Conservation (phyloP, 768 basidiomycete genomes). For the Lactarius akahatsu region DNA sequence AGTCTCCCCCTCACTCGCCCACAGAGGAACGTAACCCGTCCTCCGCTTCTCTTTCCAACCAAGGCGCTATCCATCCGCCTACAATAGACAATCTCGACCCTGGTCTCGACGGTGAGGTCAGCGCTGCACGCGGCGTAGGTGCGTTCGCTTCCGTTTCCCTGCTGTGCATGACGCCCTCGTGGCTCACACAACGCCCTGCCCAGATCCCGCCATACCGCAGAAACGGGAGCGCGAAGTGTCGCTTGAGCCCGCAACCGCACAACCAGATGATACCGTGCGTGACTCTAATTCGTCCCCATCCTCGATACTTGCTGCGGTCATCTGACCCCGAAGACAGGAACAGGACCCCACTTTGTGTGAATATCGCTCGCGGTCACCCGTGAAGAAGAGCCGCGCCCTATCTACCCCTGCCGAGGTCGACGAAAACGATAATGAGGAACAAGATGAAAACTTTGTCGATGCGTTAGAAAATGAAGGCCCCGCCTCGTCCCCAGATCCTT, state of each 20-base stretch:
- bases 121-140: conserved; percentile 26
- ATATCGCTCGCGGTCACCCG: conserved; percentile 59
- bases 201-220: conserved; percentile 50
- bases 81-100: conserved; percentile 9
- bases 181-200: conserved; percentile 7
- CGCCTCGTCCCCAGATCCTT: conserved; percentile 40
- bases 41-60: neutral
- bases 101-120: conserved; percentile 22
- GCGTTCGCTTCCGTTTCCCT: conserved; percentile 12
- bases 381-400: conserved; percentile 73
- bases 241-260: conserved; percentile 56
- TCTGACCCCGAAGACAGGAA: conserved; percentile 10
- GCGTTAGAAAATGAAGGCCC: conserved; percentile 13
- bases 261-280: conserved; percentile 38
- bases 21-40: conserved; percentile 9
- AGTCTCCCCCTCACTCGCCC: conserved; percentile 12
- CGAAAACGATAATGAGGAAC: conserved; percentile 49
- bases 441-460: conserved; percentile 23
- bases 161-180: conserved; percentile 1
- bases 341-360: conserved; percentile 35
- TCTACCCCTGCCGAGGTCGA: conserved; percentile 52
- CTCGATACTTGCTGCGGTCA: neutral
- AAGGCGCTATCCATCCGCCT: neutral
- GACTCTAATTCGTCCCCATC: neutral
- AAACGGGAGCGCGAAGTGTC: conserved; percentile 82